These are phyloP conservation scores for Xylariaceae sp. DNA, from an alignment of 2,329 filamentous ascomycete species.

Conservation along the genomic window DNA sequence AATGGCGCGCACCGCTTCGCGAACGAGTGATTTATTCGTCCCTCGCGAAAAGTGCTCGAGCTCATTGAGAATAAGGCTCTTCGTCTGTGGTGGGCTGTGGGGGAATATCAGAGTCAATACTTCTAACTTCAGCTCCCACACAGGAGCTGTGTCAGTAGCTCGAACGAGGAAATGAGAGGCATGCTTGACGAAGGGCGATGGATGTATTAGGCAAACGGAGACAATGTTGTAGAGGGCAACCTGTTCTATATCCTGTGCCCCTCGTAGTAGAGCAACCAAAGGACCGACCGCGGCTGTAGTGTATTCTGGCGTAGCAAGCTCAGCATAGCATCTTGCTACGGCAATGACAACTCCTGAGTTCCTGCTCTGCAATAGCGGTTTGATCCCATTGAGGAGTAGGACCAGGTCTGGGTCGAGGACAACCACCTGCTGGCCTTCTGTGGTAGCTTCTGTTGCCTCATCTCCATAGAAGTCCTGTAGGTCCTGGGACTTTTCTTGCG, in stretches of 20 bases:
- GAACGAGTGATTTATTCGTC: conserved; percentile 69
- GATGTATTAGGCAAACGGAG: conserved; percentile 75
- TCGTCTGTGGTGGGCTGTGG: conserved; percentile 67
- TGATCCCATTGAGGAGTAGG: conserved; percentile 73
- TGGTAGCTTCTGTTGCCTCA: conserved; percentile 41
- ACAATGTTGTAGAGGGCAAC: conserved; percentile 93
- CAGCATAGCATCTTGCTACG: conserved; percentile 78
- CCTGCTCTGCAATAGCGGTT: conserved; percentile 82
- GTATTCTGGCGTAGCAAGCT: conserved; percentile 76
- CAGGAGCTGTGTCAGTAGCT: conserved; percentile 70
- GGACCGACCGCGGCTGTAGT: conserved; percentile 74
- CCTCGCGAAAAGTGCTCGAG: conserved; percentile 87
- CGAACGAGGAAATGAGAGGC: conserved; percentile 85
- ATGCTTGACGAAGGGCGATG: conserved; percentile 80
- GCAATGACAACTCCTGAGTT: conserved; percentile 91
- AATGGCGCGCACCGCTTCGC: conserved; percentile 87
- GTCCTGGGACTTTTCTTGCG: conserved; percentile 32
- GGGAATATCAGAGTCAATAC: conserved; percentile 88
- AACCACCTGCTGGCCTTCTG: conserved; percentile 50
- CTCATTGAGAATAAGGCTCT: conserved; percentile 85
- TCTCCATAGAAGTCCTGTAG: conserved; percentile 81
- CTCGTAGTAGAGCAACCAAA: conserved; percentile 77
- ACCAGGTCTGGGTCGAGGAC: conserved; percentile 78
- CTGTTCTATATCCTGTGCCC: conserved; percentile 82
- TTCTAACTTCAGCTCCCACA: conserved; percentile 92